These are phyloP conservation scores for Phialemoniopsis sp. DNA, from an alignment of 2,329 filamentous ascomycete species.

Conservation along the genomic window DNA sequence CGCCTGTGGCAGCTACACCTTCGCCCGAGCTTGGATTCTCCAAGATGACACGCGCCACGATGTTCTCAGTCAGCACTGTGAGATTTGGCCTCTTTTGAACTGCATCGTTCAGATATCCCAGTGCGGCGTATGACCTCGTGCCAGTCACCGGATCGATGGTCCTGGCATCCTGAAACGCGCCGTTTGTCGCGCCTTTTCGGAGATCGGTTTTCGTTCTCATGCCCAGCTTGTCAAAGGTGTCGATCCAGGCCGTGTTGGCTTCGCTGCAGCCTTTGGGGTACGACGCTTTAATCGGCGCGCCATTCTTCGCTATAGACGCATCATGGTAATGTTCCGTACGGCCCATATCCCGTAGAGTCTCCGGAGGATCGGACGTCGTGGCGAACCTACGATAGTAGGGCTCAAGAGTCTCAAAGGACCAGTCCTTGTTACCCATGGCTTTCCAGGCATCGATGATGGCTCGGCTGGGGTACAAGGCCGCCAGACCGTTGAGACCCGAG, in stretches of 20 bases:
- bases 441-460: slow-evolving; percentile 34
- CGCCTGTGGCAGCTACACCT: no score
- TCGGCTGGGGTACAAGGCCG: slow-evolving; percentile 12
- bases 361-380: not conserved
- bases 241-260: slow-evolving; percentile 19
- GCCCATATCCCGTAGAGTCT: no score
- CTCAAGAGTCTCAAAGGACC: slow-evolving; percentile 23
- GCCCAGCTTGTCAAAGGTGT: no score
- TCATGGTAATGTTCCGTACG: slow-evolving; percentile 22
- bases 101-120: slow-evolving; percentile 13
- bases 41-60: not conserved
- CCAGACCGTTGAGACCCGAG: slow-evolving; percentile 56
- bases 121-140: slow-evolving; percentile 10
- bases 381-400: not conserved
- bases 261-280: slow-evolving; percentile 25
- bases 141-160: no score
- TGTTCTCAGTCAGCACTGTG: slow-evolving; percentile 6
- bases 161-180: no score
- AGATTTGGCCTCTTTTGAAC: slow-evolving; percentile 13
- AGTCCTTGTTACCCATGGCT: slow-evolving; percentile 34
- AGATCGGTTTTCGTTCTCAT: no score
- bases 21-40: not conserved
- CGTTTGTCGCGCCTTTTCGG: no score
- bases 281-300: slow-evolving; percentile 26
- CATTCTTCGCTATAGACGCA: not conserved